A percentile compares a stretch with the other conserved stretches of the same genome.
phyloP scores from a whole-genome alignment of 176 grass and related monocot genomes.

The Oryza officinalis region DNA sequence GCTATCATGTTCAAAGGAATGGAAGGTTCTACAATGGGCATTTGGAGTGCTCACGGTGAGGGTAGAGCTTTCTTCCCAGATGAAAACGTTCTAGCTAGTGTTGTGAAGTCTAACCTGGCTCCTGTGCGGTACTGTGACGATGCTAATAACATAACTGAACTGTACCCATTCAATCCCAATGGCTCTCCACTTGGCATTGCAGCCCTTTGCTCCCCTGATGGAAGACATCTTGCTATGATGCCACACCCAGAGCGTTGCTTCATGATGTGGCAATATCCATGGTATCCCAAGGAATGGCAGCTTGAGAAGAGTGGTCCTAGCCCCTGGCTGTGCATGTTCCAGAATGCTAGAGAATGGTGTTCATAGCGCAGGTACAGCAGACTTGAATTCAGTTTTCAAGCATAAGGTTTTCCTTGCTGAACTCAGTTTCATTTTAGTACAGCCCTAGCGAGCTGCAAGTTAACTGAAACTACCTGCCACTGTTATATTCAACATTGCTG shows the following conservation, averaged over 20 bases:
- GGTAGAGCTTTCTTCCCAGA: constrained; percentile 85
- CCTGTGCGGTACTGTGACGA: constrained; percentile 81
- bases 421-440: constrained; percentile 4
- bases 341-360: constrained; percentile 89
- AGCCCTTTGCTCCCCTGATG: constrained; percentile 83
- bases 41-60: constrained; percentile 87
- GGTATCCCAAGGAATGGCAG: constrained; percentile 88
- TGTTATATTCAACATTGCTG: not conserved
- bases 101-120: constrained; percentile 66
- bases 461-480: not conserved
- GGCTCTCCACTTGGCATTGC: constrained; percentile 86
- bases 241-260: constrained; percentile 93
- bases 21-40: constrained; percentile 74
- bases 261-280: constrained; percentile 99
- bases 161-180: constrained; percentile 95
- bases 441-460: not conserved
- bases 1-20: constrained; percentile 93
- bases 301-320: constrained; percentile 77
- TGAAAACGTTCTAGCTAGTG: constrained; percentile 47
- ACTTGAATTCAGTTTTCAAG: not conserved
- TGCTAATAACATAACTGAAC: constrained; percentile 59
- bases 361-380: constrained; percentile 30
- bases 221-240: constrained; percentile 93
- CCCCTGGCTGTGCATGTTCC: constrained; percentile 88
- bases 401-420: not conserved